These are phyloP conservation scores for Dothidotthia symphoricarpi DNA, from an alignment of 2,329 filamentous ascomycete genomes.

Conservation along the genomic window DNA sequence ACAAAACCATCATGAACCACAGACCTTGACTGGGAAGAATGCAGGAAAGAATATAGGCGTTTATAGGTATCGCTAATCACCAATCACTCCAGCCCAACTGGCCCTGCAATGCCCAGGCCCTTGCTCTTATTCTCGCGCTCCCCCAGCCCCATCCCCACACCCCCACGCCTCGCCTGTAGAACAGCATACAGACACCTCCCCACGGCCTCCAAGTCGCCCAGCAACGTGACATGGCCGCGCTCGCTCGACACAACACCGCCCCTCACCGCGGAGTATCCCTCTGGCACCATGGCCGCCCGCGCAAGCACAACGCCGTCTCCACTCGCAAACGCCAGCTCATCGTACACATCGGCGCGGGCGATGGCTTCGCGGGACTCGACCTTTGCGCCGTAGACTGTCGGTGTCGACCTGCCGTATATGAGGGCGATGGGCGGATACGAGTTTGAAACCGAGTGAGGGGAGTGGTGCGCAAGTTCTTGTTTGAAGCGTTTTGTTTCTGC, in stretches of 20 bases:
- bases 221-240: conserved; percentile 79
- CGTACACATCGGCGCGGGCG: conserved; percentile 72
- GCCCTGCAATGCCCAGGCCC: conserved; percentile 1
- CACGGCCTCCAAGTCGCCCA: conserved; percentile 81
- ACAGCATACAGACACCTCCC: conserved; percentile 71
- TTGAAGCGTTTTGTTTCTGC: conserved; percentile 73
- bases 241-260: conserved; percentile 77
- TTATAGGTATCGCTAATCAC: neutral
- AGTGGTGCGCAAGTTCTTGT: conserved; percentile 63
- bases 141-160: conserved; percentile 68
- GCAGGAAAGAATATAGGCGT: too few relatives aligned
- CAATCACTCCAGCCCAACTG: neutral
- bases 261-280: conserved; percentile 71
- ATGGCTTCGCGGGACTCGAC: conserved; percentile 74
- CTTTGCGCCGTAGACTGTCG: conserved; percentile 78
- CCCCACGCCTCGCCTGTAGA: conserved; percentile 64
- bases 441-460: conserved; percentile 63
- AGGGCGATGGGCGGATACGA: conserved; percentile 77
- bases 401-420: conserved; percentile 82
- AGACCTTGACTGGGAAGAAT: too few relatives aligned
- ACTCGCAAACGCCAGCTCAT: conserved; percentile 80
- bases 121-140: conserved; percentile 47
- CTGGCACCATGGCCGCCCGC: conserved; percentile 78
- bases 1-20: too few relatives aligned
- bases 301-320: conserved; percentile 90